Base-by-base conservation (phyloP, 2,329 filamentous ascomycete species). In the Calonectria fujianensis region DNA sequence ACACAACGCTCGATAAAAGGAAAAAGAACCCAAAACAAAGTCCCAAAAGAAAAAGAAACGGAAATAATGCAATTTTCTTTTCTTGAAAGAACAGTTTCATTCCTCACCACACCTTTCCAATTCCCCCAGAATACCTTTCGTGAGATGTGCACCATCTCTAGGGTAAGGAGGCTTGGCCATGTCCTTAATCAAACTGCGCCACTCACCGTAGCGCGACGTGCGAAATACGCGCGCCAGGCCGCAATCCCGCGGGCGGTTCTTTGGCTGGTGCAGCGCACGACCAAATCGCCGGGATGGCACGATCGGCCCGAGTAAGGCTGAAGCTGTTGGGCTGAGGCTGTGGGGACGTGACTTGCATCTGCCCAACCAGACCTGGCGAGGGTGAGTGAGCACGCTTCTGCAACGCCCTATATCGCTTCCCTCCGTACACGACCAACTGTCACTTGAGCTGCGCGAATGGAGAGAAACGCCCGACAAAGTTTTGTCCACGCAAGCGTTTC, bases 251-350 rank as follows among this genome's bases (percentile, higher is more conserved):
- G 45, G 45, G 20, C 45, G 45, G 20, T 24, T 24, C 45, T 48
- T 24, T 13, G n/a, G n/a, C 45, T 13, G 11, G 20, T 4, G 45
- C 45, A 24, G 13, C 10, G n/a, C 45, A 48, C 3, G n/a, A 48
- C 20, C 45, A 24, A 24, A 48, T 48, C n/a, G n/a, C 45, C 20
- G 45, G 45, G 45, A 24, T 24, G 20, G 45, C n/a, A 11, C n/a
- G 45, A 48, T 48, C 45, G 45, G n/a, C 45, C 45, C 45, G 45
- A 48, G 45, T 48, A 48, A 48, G 45, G 45, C 45, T 48, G 45
- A 48, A 24, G 45, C 8, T 6, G 10, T 32, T 32, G 32, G 32
- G 32, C 32, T 35, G 32, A 35, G 41, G 16, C 41, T 48, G 41
- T 48, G 45, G 45, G 45, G 10, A 48, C 45, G 2, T 11, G 20